Evolutionary conservation across 257 asterid species (phyloP), one percentile per base, ranked within the genome.

Genomic region (Vinca minor): DNA sequence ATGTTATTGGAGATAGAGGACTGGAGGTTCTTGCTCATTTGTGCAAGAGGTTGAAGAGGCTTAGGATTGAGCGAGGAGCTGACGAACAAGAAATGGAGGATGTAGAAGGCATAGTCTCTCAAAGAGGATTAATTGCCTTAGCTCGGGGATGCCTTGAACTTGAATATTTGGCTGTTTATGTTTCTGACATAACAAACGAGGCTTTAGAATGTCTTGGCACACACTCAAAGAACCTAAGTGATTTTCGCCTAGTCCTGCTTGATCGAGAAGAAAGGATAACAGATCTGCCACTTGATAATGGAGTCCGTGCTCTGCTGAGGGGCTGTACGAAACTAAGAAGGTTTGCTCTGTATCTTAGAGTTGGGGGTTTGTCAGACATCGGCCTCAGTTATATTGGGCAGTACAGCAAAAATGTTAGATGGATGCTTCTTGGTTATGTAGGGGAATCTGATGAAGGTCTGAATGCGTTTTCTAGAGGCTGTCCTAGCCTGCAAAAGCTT

Each of bases 371-470:
- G 5, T 85, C 89, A 0, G 97, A 90, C 46, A 71, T 71, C 47
- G 97, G 97, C 15, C 88, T 90, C 12, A 39, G 84, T 35, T 90
- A 90, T 72, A 71, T 90, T 2, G 97, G 97, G 59, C 69, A 25
- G 53, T 75, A 87, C 71, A 90, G 97, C 73, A 77, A 73, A 25
- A 87, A 90, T 1, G 78, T 87, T 29, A 81, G 94, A 68, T 90
- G 96, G 95, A 90, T 90, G 97, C 95, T 90, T 71, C 82, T 90
- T 4, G 97, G 97, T 26, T 81, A 67, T 14, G 89, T 81, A 1
- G 97, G 96, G 18, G 86, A 80, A 57, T 82, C 97, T 1, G 97
- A 90, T 66, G 79, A 45, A 5, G 97, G 96, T 15, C 88, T 90
- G 17, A 12, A 84, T 36, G 84, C 81, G 57, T 87, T 90, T 44